These are phyloP conservation scores for Filobasidium floriforme DNA, from an alignment of 768 basidiomycete species.

Conservation along the genomic window DNA sequence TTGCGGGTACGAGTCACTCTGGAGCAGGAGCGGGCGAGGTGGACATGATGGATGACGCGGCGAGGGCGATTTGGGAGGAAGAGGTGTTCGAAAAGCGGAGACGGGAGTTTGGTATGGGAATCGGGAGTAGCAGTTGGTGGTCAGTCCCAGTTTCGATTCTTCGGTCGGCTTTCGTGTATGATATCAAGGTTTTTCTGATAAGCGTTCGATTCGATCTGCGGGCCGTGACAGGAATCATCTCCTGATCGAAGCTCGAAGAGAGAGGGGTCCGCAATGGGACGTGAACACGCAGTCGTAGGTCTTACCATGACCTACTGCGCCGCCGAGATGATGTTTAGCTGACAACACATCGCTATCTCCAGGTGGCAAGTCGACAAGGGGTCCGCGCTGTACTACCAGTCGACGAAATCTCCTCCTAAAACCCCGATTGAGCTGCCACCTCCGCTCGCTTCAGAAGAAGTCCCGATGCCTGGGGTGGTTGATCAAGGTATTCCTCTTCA, in stretches of 20 bases:
- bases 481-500: neutral
- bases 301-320: neutral
- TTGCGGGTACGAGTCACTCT: neutral
- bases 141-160: slow-evolving; percentile 9
- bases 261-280: slow-evolving; percentile 44
- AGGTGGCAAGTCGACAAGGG: slow-evolving; percentile 24
- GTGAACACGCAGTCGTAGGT: slow-evolving; percentile 35
- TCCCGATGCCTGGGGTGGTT: neutral
- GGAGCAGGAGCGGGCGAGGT: neutral
- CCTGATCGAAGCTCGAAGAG: slow-evolving; percentile 38
- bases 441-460: neutral
- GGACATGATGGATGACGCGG: neutral
- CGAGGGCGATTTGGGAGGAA: neutral
- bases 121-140: slow-evolving; percentile 22
- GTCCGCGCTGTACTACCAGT: slow-evolving; percentile 23
- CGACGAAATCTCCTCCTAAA: slow-evolving; percentile 15
- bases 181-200: too few species aligned
- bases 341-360: neutral
- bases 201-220: neutral
- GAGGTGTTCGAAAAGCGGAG: slow-evolving; percentile 5
- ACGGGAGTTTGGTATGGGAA: slow-evolving; percentile 18
- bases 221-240: slow-evolving; percentile 38
- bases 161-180: too few species aligned
- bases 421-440: slow-evolving; percentile 1
- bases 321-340: slow-evolving; percentile 2